Conservation (phyloP, 2,329 filamentous ascomycete genomes). For the Verticillium nonalfalfae region DNA sequence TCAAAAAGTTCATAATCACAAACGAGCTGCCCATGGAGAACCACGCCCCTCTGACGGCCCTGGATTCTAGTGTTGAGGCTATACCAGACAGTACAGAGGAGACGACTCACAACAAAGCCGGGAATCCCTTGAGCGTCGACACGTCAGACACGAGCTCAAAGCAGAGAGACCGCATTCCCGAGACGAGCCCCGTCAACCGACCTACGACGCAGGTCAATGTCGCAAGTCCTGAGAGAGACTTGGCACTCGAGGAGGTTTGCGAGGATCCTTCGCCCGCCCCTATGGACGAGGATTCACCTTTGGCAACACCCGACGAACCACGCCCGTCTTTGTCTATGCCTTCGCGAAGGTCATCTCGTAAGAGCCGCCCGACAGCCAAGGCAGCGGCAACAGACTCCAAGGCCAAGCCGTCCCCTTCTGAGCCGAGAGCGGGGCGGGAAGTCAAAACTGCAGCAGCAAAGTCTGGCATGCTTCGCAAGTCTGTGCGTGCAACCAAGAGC, state of each 20-base stretch:
- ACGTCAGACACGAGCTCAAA: conserved; percentile 9
- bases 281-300: neutral
- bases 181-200: conserved; percentile 18
- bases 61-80: conserved; percentile 8
- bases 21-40: neutral
- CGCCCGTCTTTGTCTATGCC: neutral
- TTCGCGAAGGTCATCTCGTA: conserved; percentile 6
- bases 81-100: conserved; percentile 8
- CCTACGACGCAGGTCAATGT: neutral
- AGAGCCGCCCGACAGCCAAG: conserved; percentile 5
- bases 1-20: neutral
- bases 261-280: neutral
- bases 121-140: conserved; percentile 2
- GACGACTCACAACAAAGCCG: neutral
- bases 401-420: neutral
- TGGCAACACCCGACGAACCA: neutral
- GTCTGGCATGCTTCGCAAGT: neutral
- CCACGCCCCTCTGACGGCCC: neutral
- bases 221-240: neutral
- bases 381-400: neutral
- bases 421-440: neutral
- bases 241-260: neutral
- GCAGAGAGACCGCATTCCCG: conserved; percentile 17
- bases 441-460: neutral
- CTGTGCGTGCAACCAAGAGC: neutral